Conservation (phyloP, 768 basidiomycete genomes). For the Mycena rosella region DNA sequence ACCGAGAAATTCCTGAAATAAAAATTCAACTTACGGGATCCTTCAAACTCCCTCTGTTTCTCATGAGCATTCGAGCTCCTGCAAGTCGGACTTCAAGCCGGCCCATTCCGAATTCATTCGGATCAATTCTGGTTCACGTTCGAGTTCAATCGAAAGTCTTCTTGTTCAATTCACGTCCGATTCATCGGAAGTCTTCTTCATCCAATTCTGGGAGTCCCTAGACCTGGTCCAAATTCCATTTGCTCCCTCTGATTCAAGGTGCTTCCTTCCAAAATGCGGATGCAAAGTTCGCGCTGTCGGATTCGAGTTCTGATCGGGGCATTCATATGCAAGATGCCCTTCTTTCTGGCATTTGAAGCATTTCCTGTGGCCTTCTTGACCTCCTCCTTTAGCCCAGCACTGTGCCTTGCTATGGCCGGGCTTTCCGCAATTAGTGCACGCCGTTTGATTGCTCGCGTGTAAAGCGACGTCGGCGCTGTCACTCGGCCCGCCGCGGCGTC, state of each 20-base stretch:
- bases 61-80: not conserved
- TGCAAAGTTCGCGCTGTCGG: not conserved
- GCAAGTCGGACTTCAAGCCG: not conserved
- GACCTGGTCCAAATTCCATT: too few relatives aligned
- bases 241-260: too few relatives aligned
- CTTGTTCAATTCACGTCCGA: not conserved
- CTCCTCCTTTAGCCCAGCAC: constrained; percentile 10
- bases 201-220: too few relatives aligned
- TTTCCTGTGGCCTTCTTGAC: not conserved
- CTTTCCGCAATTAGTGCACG: constrained; percentile 1
- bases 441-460: too few relatives aligned
- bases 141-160: not conserved
- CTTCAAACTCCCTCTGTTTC: too few relatives aligned
- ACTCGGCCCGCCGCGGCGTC: too few relatives aligned
- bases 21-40: not conserved
- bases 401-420: not conserved
- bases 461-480: not conserved
- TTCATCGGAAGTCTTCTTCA: not conserved
- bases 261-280: too few relatives aligned
- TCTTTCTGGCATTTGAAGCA: constrained; percentile 7
- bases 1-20: constrained; percentile 4
- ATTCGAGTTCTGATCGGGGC: not conserved
- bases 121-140: not conserved
- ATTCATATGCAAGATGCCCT: not conserved
- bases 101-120: not conserved